Evolutionary conservation across 2,329 filamentous ascomycete species (phyloP).

Genomic region (Xylogone sp.): DNA sequence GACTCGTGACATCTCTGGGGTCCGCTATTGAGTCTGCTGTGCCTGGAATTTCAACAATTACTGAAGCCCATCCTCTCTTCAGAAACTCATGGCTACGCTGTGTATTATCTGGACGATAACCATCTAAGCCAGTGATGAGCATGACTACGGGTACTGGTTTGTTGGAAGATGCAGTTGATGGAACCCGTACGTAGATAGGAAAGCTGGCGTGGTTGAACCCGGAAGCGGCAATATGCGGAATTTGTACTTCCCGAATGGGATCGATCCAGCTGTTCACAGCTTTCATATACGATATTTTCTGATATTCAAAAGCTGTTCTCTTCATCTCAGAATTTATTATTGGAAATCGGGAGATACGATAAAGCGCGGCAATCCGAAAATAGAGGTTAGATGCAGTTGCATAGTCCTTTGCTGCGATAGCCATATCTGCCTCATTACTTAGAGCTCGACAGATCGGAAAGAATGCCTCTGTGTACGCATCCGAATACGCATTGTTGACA

Average conservation of each 20-base stretch:
- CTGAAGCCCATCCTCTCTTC: slow-evolving; percentile 56
- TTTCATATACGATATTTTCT: slow-evolving; percentile 61
- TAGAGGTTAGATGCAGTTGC: slow-evolving; percentile 58
- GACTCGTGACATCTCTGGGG: slow-evolving; percentile 51
- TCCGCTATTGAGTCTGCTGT: slow-evolving; percentile 66
- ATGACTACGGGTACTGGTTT: slow-evolving; percentile 45
- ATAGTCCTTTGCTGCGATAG: slow-evolving; percentile 42
- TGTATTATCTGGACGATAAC: slow-evolving; percentile 61
- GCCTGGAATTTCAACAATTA: slow-evolving; percentile 63
- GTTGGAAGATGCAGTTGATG: slow-evolving; percentile 34
- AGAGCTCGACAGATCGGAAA: slow-evolving; percentile 58
- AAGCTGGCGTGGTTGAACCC: slow-evolving; percentile 51
- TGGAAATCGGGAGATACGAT: slow-evolving; percentile 47
- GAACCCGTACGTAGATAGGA: slow-evolving; percentile 62
- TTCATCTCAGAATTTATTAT: slow-evolving; percentile 42
- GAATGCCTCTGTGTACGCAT: slow-evolving; percentile 61
- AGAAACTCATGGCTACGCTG: slow-evolving; percentile 58
- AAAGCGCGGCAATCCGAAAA: slow-evolving; percentile 68
- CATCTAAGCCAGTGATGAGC: slow-evolving; percentile 59
- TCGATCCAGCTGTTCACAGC: slow-evolving; percentile 49
- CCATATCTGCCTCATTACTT: slow-evolving; percentile 46
- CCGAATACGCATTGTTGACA: slow-evolving; percentile 62
- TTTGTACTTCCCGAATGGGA: slow-evolving; percentile 57
- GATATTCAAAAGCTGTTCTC: slow-evolving; percentile 59
- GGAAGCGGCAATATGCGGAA: slow-evolving; percentile 47